phyloP scores from a whole-genome alignment of 2,329 filamentous ascomycete species.

The Thelonectria discophora region DNA sequence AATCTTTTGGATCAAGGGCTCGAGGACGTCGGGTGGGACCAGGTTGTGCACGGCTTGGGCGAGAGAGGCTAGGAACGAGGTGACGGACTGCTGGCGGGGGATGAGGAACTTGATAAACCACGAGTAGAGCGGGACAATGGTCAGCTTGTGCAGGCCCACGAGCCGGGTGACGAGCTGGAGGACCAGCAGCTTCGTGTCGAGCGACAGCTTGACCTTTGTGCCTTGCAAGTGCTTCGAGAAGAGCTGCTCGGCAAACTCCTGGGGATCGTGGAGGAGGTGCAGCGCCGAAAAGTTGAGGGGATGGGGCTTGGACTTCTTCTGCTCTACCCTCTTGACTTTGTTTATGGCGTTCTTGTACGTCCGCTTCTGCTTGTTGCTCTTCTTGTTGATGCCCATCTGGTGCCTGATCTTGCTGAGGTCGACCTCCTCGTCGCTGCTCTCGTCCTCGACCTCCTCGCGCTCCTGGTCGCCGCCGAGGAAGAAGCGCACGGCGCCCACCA shows the following conservation, averaged over 20 bases:
- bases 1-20: conserved; percentile 92
- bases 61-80: conserved; percentile 89
- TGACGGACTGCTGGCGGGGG: conserved; percentile 87
- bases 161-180: conserved; percentile 90
- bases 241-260: conserved; percentile 88
- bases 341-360: conserved; percentile 81
- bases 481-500: conserved; percentile 87
- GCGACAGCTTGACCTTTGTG: conserved; percentile 81
- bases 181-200: conserved; percentile 90
- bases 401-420: conserved; percentile 87
- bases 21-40: conserved; percentile 90
- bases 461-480: conserved; percentile 97
- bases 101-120: conserved; percentile 96
- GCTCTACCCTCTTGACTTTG: conserved; percentile 83
- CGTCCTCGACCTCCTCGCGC: conserved; percentile 90
- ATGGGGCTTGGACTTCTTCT: conserved; percentile 87
- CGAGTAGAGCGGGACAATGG: conserved; percentile 89
- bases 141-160: conserved; percentile 92
- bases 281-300: conserved; percentile 95
- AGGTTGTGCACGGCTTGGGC: conserved; percentile 92
- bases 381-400: conserved; percentile 93
- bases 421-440: conserved; percentile 80
- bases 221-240: conserved; percentile 93
- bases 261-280: conserved; percentile 92
- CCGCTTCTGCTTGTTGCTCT: conserved; percentile 86